These are phyloP conservation scores for Talaromyces sp. DNA, from an alignment of 2,329 filamentous ascomycete genomes.

Conservation along the genomic window DNA sequence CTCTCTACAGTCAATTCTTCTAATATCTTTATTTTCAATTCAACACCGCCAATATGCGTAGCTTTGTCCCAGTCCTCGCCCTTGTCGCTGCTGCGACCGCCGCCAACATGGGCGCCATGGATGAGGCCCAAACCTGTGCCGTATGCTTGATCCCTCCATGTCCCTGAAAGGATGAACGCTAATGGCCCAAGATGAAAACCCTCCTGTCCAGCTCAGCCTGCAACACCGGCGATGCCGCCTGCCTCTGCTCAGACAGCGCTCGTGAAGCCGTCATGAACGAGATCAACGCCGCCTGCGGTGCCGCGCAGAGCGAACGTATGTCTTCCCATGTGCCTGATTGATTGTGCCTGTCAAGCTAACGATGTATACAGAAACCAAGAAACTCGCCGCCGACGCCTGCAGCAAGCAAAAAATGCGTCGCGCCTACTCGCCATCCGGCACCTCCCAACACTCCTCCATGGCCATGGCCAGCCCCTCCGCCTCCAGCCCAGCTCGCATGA, in stretches of 20 bases:
- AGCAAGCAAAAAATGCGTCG: conserved; percentile 6
- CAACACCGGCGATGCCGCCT: conserved; percentile 11
- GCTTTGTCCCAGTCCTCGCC: conserved; percentile 5
- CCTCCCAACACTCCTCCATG: background rate
- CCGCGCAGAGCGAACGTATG: conserved; percentile 6
- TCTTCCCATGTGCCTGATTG: background rate
- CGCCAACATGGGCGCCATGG: background rate
- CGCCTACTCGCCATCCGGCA: conserved; percentile 5
- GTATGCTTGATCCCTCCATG: background rate
- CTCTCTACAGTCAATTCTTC: background rate
- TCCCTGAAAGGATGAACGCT: background rate
- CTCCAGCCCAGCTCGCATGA: conserved; percentile 1
- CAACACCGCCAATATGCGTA: conserved; percentile 4
- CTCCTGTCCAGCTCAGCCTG: conserved; percentile 7
- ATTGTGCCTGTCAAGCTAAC: background rate
- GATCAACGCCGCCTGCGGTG: conserved; percentile 8
- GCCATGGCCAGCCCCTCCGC: conserved; percentile 4
- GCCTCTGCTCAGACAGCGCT: conserved; percentile 8
- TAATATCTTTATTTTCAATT: background rate
- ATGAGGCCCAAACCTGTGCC: conserved; percentile 6
- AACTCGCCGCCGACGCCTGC: conserved; percentile 7
- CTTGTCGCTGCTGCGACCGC: conserved; percentile 8
- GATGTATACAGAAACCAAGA: background rate
- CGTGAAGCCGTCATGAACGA: conserved; percentile 7
- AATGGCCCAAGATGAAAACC: conserved; percentile 4